A percentile compares a stretch with the other conserved stretches of the same genome.
These are phyloP conservation scores for Pythium aquatile DNA, from an alignment of 352 stramenopile genomes.

Conservation along the genomic window DNA sequence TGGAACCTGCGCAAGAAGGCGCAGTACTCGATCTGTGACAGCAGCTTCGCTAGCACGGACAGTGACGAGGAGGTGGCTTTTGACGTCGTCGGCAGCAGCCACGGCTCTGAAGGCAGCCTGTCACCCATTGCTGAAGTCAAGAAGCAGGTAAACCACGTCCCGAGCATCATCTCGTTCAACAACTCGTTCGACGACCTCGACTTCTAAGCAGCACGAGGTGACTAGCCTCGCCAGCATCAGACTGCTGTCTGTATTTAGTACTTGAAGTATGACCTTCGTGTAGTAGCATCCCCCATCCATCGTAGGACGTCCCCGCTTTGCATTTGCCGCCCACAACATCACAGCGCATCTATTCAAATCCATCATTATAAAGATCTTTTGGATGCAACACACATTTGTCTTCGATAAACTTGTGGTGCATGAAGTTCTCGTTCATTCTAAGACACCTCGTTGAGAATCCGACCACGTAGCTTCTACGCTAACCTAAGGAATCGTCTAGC, in stretches of 20 bases:
- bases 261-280: neutral
- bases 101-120: conserved; percentile 14
- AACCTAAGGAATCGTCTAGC: conserved; percentile 70
- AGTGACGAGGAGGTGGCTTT: conserved; percentile 64
- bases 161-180: conserved; percentile 78
- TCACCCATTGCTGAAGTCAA: conserved; percentile 22
- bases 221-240: neutral
- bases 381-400: neutral
- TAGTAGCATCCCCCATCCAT: neutral
- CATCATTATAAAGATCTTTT: neutral
- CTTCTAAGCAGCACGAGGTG: conserved; percentile 14
- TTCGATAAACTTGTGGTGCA: too few relatives aligned
- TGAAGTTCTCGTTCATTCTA: neutral
- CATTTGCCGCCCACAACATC: neutral
- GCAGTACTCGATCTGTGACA: conserved; percentile 32
- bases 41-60: conserved; percentile 62
- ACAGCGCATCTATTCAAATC: neutral
- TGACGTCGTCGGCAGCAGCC: conserved; percentile 24
- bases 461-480: neutral
- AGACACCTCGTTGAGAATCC: neutral
- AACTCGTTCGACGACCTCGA: conserved; percentile 40
- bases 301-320: neutral
- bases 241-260: neutral
- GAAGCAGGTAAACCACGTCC: conserved; percentile 7
- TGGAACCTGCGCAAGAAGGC: conserved; percentile 61